phyloP scores from a whole-genome alignment of 441 rosid species.

The Macaranga tanarius region DNA sequence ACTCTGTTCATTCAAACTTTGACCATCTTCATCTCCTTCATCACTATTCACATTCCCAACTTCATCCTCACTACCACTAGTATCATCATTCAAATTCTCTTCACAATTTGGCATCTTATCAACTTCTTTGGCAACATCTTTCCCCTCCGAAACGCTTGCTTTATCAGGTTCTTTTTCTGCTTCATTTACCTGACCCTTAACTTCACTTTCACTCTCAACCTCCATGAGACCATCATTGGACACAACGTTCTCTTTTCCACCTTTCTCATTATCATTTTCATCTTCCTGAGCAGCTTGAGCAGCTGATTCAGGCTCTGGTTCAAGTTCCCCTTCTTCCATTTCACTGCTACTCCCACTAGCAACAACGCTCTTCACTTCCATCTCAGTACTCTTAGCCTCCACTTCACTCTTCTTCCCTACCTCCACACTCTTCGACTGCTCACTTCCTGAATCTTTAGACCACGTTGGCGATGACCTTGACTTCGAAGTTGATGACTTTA shows the following conservation, averaged over 20 bases:
- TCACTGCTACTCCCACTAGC: conserved; percentile 62
- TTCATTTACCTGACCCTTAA: conserved; percentile 26
- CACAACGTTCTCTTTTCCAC: conserved; percentile 16
- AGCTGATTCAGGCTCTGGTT: conserved; percentile 54
- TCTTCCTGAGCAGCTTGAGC: conserved; percentile 24
- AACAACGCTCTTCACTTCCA: conserved; percentile 43
- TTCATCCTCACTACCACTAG: conserved; percentile 34
- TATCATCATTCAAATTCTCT: conserved; percentile 28
- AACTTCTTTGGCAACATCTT: conserved; percentile 33
- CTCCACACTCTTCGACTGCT: conserved; percentile 59
- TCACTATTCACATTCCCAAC: conserved; percentile 35
- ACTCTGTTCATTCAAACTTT: conserved; percentile 30
- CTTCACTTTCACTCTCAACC: conserved; percentile 30
- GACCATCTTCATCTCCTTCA: conserved; percentile 32
- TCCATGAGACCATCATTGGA: conserved; percentile 30
- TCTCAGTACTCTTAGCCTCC: conserved; percentile 31
- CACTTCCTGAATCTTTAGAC: conserved; percentile 47
- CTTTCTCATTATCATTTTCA: conserved; percentile 14
- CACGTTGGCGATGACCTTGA: conserved; percentile 35
- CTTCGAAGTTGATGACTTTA: conserved; percentile 26
- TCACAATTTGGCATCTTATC: conserved; percentile 33
- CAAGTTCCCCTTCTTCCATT: conserved; percentile 99
- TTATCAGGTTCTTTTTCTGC: conserved; percentile 28
- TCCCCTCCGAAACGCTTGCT: conserved; percentile 28
- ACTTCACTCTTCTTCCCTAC: conserved; percentile 25